These are phyloP conservation scores for Rhodotorula toruloides DNA, from an alignment of 768 basidiomycete genomes.

Conservation along the genomic window DNA sequence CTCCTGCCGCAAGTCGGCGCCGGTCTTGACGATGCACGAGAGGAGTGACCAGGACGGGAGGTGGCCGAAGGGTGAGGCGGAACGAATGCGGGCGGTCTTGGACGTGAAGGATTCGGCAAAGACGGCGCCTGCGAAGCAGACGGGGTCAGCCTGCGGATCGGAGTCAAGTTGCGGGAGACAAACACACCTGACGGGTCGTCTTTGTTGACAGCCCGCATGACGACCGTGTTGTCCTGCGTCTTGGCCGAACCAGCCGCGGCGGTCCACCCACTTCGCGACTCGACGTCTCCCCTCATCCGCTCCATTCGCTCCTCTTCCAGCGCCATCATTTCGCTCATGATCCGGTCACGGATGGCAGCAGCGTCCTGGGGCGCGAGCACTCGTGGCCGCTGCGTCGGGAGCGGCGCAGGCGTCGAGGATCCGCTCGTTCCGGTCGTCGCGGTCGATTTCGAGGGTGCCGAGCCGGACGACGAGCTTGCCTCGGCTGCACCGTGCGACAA, in stretches of 20 bases:
- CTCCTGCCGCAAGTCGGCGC: constrained; percentile 92
- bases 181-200: constrained; percentile 74
- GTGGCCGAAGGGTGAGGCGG: constrained; percentile 92
- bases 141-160: not conserved
- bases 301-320: constrained; percentile 95
- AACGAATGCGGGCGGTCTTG: constrained; percentile 92
- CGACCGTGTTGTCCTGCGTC: constrained; percentile 73
- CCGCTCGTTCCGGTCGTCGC: not conserved
- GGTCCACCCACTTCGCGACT: constrained; percentile 24
- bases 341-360: constrained; percentile 80
- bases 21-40: constrained; percentile 97
- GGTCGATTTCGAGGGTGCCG: constrained; percentile 20
- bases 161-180: not conserved
- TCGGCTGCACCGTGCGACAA: constrained; percentile 17
- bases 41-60: constrained; percentile 65
- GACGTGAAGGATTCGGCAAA: constrained; percentile 91
- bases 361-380: constrained; percentile 72
- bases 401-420: not conserved
- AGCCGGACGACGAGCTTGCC: constrained; percentile 6
- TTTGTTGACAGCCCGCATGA: constrained; percentile 85
- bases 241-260: constrained; percentile 6
- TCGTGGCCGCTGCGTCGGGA: constrained; percentile 31
- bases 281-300: constrained; percentile 47
- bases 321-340: constrained; percentile 97
- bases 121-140: constrained; percentile 58